Percentiles rank a stretch among this genome's conserved stretches.
These are phyloP conservation scores for Bretziella fagacearum DNA, from an alignment of 2,329 filamentous ascomycete species.

Conservation along the genomic window DNA sequence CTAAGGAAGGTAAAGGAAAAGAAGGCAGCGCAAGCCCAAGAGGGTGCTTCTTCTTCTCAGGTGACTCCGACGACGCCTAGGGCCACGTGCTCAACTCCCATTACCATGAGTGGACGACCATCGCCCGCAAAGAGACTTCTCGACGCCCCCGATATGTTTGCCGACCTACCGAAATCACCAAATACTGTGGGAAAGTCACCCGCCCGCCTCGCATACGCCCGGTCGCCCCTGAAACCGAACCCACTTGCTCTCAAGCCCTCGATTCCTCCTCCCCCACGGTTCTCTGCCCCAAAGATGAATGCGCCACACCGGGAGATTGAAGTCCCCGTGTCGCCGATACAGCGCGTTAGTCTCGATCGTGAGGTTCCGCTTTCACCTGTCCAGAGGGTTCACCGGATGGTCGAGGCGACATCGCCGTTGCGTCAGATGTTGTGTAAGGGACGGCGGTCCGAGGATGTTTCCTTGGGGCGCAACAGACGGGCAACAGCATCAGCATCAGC, in stretches of 20 bases:
- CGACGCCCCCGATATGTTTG: constrained; percentile 11
- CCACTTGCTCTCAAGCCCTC: constrained; percentile 7
- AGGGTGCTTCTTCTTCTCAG: background rate
- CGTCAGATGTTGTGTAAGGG: constrained; percentile 11
- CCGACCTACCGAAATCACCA: constrained; percentile 12
- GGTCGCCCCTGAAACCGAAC: constrained; percentile 7
- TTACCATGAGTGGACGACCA: background rate
- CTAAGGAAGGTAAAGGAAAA: constrained; percentile 48
- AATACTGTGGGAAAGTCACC: constrained; percentile 13
- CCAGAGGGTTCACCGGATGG: constrained; percentile 10
- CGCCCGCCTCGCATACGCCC: constrained; percentile 12
- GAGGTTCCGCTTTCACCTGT: constrained; percentile 12
- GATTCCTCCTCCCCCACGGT: constrained; percentile 8
- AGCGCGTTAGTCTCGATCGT: constrained; percentile 4
- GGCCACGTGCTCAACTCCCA: no score
- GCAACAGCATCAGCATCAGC: background rate
- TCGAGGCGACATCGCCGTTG: constrained; percentile 13
- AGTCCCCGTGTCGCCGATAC: constrained; percentile 9
- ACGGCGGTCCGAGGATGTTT: constrained; percentile 11
- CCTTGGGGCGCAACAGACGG: constrained; percentile 6
- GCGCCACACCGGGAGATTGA: constrained; percentile 6
- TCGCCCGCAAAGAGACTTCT: constrained; percentile 1
- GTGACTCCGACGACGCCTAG: background rate
- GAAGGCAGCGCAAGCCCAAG: background rate
- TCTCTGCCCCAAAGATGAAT: background rate